phyloP scores from a whole-genome alignment of 2,329 filamentous ascomycete species.

The Diaporthe longicolla region DNA sequence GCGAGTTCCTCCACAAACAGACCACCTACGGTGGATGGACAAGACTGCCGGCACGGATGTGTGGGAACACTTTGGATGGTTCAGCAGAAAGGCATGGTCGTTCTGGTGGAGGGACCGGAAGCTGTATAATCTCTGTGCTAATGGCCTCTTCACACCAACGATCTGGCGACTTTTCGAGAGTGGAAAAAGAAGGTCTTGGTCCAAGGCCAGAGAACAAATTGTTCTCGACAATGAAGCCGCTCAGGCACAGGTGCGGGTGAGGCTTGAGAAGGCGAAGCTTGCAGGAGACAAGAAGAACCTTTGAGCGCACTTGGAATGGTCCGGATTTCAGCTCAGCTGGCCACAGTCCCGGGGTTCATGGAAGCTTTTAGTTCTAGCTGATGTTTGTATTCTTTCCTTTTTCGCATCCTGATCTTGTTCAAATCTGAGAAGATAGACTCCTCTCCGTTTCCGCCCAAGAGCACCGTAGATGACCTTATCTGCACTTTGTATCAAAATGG shows the following conservation, averaged over 20 bases:
- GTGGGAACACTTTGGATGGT: conserved; percentile 38
- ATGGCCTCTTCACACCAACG: conserved; percentile 27
- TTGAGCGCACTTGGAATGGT: not conserved
- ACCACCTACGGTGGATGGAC: conserved; percentile 39
- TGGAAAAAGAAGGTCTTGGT: conserved; percentile 30
- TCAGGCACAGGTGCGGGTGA: not conserved
- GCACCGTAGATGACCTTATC: not conserved
- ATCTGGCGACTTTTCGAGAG: conserved; percentile 39
- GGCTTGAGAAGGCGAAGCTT: not conserved
- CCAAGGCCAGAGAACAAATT: conserved; percentile 22
- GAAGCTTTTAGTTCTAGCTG: not conserved
- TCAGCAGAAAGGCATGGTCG: conserved; percentile 37
- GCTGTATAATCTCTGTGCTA: conserved; percentile 37
- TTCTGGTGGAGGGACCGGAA: conserved; percentile 42
- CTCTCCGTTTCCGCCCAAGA: too few species aligned
- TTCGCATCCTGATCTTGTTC: not conserved
- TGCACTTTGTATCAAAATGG: not conserved
- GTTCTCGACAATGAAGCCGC: conserved; percentile 2
- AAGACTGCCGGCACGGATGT: conserved; percentile 36
- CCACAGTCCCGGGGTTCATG: not conserved
- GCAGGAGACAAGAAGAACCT: conserved; percentile 16
- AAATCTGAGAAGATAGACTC: not conserved
- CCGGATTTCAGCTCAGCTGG: not conserved
- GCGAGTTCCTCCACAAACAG: not conserved
- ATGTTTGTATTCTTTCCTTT: not conserved